Conservation (phyloP, 176 grass and related monocot species). For the Rhynchospora pubera region DNA sequence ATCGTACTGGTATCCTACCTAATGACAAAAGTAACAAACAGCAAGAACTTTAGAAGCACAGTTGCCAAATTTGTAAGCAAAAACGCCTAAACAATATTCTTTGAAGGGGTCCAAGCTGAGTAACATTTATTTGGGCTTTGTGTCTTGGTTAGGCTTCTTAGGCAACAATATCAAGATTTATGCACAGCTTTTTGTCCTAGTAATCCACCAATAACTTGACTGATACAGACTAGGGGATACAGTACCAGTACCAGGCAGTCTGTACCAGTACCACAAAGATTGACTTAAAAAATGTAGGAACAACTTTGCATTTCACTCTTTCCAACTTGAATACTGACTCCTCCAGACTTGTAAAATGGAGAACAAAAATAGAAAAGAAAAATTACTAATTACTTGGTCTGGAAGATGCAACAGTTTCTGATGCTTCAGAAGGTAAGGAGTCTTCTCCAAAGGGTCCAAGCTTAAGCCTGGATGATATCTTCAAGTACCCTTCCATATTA, state of each 20-base stretch:
- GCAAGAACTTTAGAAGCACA: neutral
- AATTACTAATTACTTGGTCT: slow-evolving; percentile 48
- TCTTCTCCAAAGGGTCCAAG: slow-evolving; percentile 73
- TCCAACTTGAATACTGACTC: neutral
- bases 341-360: neutral
- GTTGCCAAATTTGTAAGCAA: neutral
- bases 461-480: slow-evolving; percentile 78
- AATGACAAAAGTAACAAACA: slow-evolving; percentile 1
- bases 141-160: neutral
- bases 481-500: slow-evolving; percentile 58
- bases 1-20: slow-evolving; percentile 90
- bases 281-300: neutral
- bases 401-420: slow-evolving; percentile 56
- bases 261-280: neutral
- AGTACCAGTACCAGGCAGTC: neutral
- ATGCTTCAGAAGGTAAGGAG: slow-evolving; percentile 53
- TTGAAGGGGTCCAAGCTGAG: neutral
- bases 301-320: neutral
- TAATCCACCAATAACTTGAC: neutral
- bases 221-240: neutral
- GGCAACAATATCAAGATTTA: neutral
- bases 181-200: neutral
- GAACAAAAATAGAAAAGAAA: slow-evolving; percentile 6
- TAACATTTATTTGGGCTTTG: neutral
- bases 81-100: neutral